Percentiles rank a stretch among this genome's conserved stretches.
These are phyloP conservation scores for Pichia californica DNA, from an alignment of 805 yeast species.

Conservation along the genomic window DNA sequence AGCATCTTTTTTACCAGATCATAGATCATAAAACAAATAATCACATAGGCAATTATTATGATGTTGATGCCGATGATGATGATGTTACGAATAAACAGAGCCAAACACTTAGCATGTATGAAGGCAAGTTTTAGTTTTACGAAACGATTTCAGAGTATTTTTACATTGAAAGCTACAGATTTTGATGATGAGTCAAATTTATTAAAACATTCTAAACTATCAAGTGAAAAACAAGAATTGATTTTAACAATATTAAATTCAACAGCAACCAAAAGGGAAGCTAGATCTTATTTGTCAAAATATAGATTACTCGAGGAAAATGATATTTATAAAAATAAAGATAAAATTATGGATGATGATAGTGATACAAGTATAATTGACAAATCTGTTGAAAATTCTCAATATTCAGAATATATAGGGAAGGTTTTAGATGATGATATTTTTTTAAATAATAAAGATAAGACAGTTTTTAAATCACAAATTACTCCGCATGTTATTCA, in stretches of 20 bases:
- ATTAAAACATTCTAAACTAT: slow-evolving; percentile 22
- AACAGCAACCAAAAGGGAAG: slow-evolving; percentile 92
- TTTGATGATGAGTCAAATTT: slow-evolving; percentile 20
- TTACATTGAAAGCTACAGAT: neutral
- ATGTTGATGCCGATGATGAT: too few relatives aligned
- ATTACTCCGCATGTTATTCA: neutral
- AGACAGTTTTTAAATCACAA: slow-evolving; percentile 9
- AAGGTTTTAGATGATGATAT: slow-evolving; percentile 13
- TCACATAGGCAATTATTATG: too few relatives aligned
- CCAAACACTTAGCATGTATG: too few relatives aligned
- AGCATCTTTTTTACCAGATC: too few relatives aligned
- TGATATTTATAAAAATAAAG: slow-evolving; percentile 25
- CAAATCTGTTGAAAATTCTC: slow-evolving; percentile 18
- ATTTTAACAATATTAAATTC: slow-evolving; percentile 81
- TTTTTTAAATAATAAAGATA: slow-evolving; percentile 5
- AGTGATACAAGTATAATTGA: neutral
- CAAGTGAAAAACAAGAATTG: slow-evolving; percentile 54
- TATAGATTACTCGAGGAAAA: slow-evolving; percentile 44
- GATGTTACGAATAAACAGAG: too few relatives aligned
- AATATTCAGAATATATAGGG: slow-evolving; percentile 31
- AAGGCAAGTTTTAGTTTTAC: too few relatives aligned
- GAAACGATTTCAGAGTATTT: neutral
- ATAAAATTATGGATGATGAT: slow-evolving; percentile 10
- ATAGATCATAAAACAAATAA: too few relatives aligned
- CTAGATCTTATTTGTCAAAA: slow-evolving; percentile 68